Evolutionary conservation across 768 basidiomycete genomes (phyloP).

Genomic region (Phylloporus sp.): DNA sequence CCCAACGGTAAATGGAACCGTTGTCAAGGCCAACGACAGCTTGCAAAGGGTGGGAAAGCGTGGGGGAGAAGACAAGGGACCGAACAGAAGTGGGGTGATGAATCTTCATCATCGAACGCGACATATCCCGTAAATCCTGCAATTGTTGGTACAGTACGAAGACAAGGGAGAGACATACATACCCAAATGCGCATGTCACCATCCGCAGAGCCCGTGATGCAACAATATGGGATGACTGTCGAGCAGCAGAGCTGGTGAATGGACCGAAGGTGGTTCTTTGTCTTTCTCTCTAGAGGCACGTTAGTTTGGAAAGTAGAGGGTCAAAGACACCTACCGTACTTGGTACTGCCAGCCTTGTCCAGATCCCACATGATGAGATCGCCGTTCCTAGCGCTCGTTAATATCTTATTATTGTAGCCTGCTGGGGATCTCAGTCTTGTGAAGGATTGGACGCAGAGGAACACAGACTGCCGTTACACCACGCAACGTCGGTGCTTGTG

Average conservation of each 20-base stretch:
- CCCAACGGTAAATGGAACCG: constrained; percentile 74
- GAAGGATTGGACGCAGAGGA: not conserved
- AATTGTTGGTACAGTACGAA: constrained; percentile 1
- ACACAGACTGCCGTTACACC: constrained; percentile 65
- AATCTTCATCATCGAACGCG: constrained; percentile 65
- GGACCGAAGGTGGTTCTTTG: constrained; percentile 67
- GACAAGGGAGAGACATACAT: constrained; percentile 14
- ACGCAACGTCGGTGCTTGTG: constrained; percentile 75
- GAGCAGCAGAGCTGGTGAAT: constrained; percentile 71
- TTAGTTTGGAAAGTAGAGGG: constrained; percentile 11
- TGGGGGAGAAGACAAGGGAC: constrained; percentile 67
- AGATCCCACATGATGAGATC: constrained; percentile 84
- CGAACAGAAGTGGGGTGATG: constrained; percentile 68
- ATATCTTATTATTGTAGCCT: constrained; percentile 72
- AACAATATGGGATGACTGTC: constrained; percentile 62
- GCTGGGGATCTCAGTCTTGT: constrained; percentile 2
- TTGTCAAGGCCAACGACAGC: constrained; percentile 68
- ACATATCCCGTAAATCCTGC: constrained; percentile 71
- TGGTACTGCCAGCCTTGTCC: constrained; percentile 58
- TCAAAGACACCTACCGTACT: constrained; percentile 54
- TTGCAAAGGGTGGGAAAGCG: constrained; percentile 60
- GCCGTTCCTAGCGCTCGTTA: constrained; percentile 78
- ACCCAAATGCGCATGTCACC: constrained; percentile 82
- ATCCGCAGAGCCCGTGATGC: constrained; percentile 77
- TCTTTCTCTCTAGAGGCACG: constrained; percentile 52